phyloP scores from a whole-genome alignment of 305 asterid species.

The Ilex paraguariensis region DNA sequence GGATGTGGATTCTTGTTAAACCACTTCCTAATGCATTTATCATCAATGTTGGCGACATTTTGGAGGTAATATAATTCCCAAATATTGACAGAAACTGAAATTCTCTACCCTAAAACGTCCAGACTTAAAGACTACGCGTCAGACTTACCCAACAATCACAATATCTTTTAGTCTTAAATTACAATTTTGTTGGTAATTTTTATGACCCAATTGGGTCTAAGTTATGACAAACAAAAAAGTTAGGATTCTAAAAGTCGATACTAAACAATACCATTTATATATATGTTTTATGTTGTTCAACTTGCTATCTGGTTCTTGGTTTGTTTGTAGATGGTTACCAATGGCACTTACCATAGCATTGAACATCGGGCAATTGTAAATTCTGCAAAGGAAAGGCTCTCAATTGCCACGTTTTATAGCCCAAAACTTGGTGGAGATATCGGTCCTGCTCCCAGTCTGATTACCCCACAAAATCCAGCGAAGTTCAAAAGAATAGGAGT shows the following conservation, averaged over 20 bases:
- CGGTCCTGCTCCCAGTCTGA: conserved; percentile 27
- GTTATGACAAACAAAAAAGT: too few species aligned
- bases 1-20: not conserved
- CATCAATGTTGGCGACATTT: conserved; percentile 1
- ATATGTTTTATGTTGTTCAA: too few species aligned
- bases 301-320: too few species aligned
- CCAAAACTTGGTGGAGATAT: conserved; percentile 1
- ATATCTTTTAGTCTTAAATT: too few species aligned
- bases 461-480: conserved; percentile 20
- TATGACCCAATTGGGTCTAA: too few species aligned
- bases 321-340: not conserved
- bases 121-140: too few species aligned
- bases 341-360: not conserved
- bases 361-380: not conserved
- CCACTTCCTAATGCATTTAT: not conserved
- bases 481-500: conserved; percentile 12
- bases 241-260: too few species aligned
- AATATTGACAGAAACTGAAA: too few species aligned
- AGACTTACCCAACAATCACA: too few species aligned
- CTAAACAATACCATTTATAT: too few species aligned
- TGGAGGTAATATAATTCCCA: not conserved
- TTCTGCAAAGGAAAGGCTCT: not conserved
- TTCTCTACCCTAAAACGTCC: too few species aligned
- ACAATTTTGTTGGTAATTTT: too few species aligned
- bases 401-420: not conserved